Evolutionary conservation across 75 land plant genomes (phyloP).

Genomic region (Pinus albicaulis): DNA sequence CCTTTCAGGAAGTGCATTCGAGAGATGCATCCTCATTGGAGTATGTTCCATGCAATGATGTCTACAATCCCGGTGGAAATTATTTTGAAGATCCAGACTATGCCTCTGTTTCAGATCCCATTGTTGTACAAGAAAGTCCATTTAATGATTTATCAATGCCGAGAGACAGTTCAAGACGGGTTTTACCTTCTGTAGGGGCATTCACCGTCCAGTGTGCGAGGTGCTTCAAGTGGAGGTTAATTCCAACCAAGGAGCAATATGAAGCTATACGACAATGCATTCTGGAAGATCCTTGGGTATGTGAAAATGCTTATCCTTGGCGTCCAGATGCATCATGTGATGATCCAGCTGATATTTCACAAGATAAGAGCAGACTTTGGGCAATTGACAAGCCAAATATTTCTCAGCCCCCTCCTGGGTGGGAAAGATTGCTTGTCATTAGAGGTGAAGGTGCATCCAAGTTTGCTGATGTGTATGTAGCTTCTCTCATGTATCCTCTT

Average conservation of each 20-base stretch:
- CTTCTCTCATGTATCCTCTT: not conserved
- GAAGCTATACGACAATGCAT: slow-evolving; percentile 76
- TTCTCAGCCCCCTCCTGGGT: slow-evolving; percentile 80
- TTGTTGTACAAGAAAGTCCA: not conserved
- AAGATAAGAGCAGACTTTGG: slow-evolving; percentile 73
- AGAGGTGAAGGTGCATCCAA: slow-evolving; percentile 66
- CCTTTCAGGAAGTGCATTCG: not conserved
- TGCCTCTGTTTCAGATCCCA: not conserved
- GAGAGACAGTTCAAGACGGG: slow-evolving; percentile 16
- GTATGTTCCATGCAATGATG: slow-evolving; percentile 7
- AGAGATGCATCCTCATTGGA: slow-evolving; percentile 8
- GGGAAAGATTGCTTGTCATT: slow-evolving; percentile 65
- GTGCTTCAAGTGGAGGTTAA: slow-evolving; percentile 86
- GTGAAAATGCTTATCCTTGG: slow-evolving; percentile 76
- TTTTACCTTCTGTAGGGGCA: slow-evolving; percentile 63
- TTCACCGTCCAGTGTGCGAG: slow-evolving; percentile 78
- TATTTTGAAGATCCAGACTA: not conserved
- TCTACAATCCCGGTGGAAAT: slow-evolving; percentile 1
- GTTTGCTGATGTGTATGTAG: slow-evolving; percentile 87
- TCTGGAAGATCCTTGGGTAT: slow-evolving; percentile 59
- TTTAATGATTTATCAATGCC: not conserved
- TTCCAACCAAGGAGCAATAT: slow-evolving; percentile 80
- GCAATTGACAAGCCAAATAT: slow-evolving; percentile 88
- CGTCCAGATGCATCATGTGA: slow-evolving; percentile 63
- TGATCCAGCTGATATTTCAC: slow-evolving; percentile 63